Conservation (phyloP, 2,329 filamentous ascomycete species). For the Fusarium albosuccineum region DNA sequence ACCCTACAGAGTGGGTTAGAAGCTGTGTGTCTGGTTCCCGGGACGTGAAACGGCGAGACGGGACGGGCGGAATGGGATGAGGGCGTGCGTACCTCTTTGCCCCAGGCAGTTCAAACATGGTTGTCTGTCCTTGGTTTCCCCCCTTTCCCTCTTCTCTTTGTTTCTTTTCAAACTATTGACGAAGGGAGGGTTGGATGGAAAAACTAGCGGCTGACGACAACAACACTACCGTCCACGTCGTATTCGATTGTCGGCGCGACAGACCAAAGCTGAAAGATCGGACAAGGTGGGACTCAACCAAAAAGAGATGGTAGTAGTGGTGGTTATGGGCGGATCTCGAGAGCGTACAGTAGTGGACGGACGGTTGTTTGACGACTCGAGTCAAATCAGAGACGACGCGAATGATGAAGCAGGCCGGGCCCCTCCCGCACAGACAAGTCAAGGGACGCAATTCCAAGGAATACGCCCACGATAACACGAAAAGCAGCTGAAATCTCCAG, state of each 20-base stretch:
- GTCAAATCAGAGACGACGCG: not conserved
- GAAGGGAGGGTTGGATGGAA: conserved; percentile 2
- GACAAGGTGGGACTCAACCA: conserved; percentile 6
- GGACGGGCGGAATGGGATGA: not conserved
- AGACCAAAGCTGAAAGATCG: conserved; percentile 5
- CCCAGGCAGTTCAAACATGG: conserved; percentile 49
- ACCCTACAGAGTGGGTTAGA: conserved; percentile 56
- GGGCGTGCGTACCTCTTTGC: conserved; percentile 49
- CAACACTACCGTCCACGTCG: conserved; percentile 33
- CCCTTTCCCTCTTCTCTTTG: not conserved
- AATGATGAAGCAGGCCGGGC: not conserved
- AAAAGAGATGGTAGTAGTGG: not conserved
- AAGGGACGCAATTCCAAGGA: not conserved
- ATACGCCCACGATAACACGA: not conserved
- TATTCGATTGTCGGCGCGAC: conserved; percentile 10
- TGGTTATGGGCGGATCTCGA: conserved; percentile 10
- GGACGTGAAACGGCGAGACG: not conserved
- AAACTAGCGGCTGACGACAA: conserved; percentile 5
- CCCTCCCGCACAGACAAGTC: not conserved
- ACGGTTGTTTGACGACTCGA: not conserved
- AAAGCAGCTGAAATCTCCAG: conserved; percentile 15
- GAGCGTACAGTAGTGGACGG: not conserved
- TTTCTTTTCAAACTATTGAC: conserved; percentile 10
- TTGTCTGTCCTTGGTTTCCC: not conserved
- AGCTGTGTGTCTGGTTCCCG: not conserved